Conservation (phyloP, 2,329 filamentous ascomycete species). For the Fusarium albidum region DNA sequence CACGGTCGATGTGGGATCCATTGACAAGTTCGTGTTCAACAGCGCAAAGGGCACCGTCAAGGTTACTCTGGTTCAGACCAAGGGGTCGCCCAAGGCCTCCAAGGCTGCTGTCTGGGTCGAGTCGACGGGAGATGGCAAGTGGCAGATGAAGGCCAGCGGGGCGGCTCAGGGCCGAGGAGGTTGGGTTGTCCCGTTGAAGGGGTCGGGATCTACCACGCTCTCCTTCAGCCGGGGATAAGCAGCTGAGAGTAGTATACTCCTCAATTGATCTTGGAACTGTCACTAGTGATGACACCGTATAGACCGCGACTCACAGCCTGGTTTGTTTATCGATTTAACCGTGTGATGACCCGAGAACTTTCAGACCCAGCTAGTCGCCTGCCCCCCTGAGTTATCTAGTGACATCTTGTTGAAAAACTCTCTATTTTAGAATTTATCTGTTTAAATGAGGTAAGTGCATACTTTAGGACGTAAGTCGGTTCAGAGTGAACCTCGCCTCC, state of each 20-base stretch:
- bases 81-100: conserved; percentile 38
- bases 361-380: no score
- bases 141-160: conserved; percentile 11
- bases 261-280: background rate
- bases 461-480: no score
- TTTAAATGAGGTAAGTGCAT: no score
- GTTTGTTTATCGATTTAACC: no score
- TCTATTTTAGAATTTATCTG: no score
- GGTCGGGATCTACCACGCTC: background rate
- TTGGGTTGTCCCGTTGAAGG: conserved; percentile 18
- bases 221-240: conserved; percentile 2
- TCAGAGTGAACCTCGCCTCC: no score
- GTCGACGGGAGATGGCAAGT: conserved; percentile 30
- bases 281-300: background rate
- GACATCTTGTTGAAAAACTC: no score
- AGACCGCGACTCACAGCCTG: no score
- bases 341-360: no score
- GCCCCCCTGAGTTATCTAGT: no score
- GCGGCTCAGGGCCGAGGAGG: conserved; percentile 30
- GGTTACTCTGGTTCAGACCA: conserved; percentile 43
- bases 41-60: background rate
- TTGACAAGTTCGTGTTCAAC: conserved; percentile 49
- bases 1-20: conserved; percentile 53
- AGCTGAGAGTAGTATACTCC: no score
- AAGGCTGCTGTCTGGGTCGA: conserved; percentile 49